Conservation (phyloP, 2,329 filamentous ascomycete genomes). For the Alternaria arbusti region DNA sequence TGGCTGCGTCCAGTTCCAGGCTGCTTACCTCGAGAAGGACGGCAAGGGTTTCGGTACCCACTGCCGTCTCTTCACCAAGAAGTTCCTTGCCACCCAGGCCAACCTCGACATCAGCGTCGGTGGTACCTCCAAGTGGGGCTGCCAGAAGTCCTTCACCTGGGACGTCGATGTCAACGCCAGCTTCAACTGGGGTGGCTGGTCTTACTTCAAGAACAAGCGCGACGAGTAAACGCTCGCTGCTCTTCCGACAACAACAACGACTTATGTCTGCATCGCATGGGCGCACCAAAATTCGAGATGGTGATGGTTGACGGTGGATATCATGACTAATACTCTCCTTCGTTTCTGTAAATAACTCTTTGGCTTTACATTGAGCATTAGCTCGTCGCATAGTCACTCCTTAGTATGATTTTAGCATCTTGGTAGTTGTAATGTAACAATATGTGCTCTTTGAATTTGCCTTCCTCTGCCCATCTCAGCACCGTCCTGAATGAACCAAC, state of each 20-base stretch:
- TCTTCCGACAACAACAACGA: background rate
- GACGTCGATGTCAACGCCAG: constrained; percentile 29
- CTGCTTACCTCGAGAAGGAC: constrained; percentile 30
- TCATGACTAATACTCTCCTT: constrained; percentile 1
- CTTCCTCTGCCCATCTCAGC: rapidly evolving
- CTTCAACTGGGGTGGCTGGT: constrained; percentile 27
- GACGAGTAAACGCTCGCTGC: constrained; percentile 12
- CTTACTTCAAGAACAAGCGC: constrained; percentile 7
- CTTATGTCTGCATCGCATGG: background rate
- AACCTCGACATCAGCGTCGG: constrained; percentile 26
- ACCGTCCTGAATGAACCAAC: background rate
- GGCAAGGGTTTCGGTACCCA: constrained; percentile 32
- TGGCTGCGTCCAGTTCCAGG: constrained; percentile 34
- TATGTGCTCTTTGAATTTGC: background rate
- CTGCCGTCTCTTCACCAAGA: constrained; percentile 36
- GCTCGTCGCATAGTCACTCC: constrained; percentile 11
- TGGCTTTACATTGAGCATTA: constrained; percentile 8
- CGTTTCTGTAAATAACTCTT: constrained; percentile 3
- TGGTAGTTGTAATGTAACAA: constrained; percentile 11
- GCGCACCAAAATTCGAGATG: background rate
- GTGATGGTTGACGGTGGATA: background rate
- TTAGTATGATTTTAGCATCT: constrained; percentile 6
- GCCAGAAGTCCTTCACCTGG: constrained; percentile 33
- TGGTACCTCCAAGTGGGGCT: constrained; percentile 21
- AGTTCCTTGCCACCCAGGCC: constrained; percentile 23